Evolutionary conservation across 192 early-diverging fungal species (phyloP), one percentile per base, ranked within the genome.

Genomic region (Backusella luteola): DNA sequence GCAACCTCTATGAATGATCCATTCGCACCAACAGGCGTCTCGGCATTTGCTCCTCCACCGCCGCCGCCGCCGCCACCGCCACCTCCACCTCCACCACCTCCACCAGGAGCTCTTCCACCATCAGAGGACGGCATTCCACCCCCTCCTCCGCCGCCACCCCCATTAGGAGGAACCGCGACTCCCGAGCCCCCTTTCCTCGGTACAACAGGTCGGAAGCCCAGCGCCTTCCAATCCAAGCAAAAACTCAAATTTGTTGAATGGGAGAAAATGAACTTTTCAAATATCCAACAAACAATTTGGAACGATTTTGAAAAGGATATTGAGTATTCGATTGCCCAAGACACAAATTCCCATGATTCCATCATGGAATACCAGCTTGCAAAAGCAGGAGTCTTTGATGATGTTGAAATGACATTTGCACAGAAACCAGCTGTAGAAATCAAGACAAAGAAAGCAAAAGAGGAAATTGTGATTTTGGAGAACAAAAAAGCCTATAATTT

Each of bases 241-340:
- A 94, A 93, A 72, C 84, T 93, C 19, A 93, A 93, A 77, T 85
- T 88, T 23, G 75, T 94, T 52, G 91, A 93, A 78, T 94, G 93
- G 93, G 93, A 94, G 66, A 94, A 94, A 79, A 83, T 94, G 59
- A 89, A 88, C 74, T 84, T 90, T 71, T 84, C 87, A 59, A 73
- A 81, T 46, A 87, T 94, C 34, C 87, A 88, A 66, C 80, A 85
- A 36, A 93, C 91, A 1, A 75, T 94, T 19, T 94, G 93, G 93
- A 39, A 39, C 32, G 59, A 75, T 44, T 75, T 66, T 6, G 74
- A 75, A 34, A 56, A 41, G 17, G 66, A 75, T 29, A 71, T 71
- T 12, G 70, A 71, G 5, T 46, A 44, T 17, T 71, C 70, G 1
- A 19, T 71, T 17, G 41, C 42, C 9, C 41, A 71, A 32, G 42